Conservation (phyloP, 2,329 filamentous ascomycete genomes). For the Aspergillus niger region DNA sequence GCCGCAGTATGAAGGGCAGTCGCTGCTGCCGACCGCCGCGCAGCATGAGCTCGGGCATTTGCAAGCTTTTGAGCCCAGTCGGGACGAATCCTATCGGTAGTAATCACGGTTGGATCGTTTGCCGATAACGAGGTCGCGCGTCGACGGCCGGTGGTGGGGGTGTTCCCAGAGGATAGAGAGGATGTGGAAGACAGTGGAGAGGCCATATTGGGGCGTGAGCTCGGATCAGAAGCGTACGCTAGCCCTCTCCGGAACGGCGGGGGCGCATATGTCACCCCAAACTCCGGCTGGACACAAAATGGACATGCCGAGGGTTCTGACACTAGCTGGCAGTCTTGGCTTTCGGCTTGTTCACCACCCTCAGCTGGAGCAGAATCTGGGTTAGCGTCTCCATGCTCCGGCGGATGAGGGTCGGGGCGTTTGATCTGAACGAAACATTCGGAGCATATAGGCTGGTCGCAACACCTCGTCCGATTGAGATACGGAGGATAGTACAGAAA, state of each 20-base stretch:
- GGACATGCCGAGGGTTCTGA: conserved; percentile 92
- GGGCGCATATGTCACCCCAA: conserved; percentile 91
- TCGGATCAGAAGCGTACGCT: conserved; percentile 61
- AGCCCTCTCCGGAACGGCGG: conserved; percentile 87
- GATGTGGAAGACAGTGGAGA: conserved; percentile 86
- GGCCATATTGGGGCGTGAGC: conserved; percentile 52
- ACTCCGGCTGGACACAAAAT: conserved; percentile 92
- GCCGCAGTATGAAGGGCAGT: conserved; percentile 94
- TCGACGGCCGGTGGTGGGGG: conserved; percentile 49
- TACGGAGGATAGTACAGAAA: conserved; percentile 95
- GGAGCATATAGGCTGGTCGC: conserved; percentile 93
- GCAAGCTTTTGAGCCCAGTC: conserved; percentile 93
- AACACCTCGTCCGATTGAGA: conserved; percentile 91
- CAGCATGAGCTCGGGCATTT: conserved; percentile 79
- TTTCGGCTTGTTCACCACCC: conserved; percentile 37
- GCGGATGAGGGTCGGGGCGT: conserved; percentile 84
- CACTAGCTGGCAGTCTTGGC: conserved; percentile 65
- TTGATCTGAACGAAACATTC: conserved; percentile 99
- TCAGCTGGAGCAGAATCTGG: conserved; percentile 37
- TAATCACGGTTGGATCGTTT: conserved; percentile 81
- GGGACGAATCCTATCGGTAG: conserved; percentile 86
- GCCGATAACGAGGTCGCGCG: conserved; percentile 75
- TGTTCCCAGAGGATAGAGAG: conserved; percentile 66
- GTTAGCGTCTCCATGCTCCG: conserved; percentile 66
- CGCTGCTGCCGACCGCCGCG: conserved; percentile 84